Evolutionary conservation across 202 grass and related monocot species (phyloP).

Genomic region (Eragrostis tef): DNA sequence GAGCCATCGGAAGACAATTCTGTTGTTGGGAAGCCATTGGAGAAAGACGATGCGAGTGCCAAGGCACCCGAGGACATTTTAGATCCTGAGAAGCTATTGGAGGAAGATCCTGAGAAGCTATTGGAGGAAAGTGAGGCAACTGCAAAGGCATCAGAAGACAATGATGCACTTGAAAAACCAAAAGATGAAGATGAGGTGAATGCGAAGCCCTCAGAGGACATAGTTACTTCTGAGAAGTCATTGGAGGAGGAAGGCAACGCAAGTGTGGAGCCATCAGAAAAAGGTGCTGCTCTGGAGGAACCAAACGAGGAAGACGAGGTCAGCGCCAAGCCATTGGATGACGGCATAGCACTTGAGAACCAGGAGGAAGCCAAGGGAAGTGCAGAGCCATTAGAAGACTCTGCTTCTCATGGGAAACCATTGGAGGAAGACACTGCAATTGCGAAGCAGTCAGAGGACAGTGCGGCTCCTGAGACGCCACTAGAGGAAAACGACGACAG

Average conservation of each 20-base stretch:
- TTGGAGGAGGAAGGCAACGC: background rate
- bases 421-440: background rate
- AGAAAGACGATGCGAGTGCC: background rate
- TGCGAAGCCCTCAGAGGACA: background rate
- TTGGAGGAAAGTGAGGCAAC: background rate
- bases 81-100: slow-evolving; percentile 5
- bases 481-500: slow-evolving; percentile 11
- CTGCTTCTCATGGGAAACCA: slow-evolving; percentile 8
- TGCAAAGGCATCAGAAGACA: slow-evolving; percentile 14
- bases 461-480: slow-evolving; percentile 16
- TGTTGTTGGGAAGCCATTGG: background rate
- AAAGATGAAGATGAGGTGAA: background rate
- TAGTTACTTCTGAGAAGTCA: slow-evolving; percentile 13
- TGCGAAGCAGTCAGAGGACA: slow-evolving; percentile 19
- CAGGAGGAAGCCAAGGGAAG: slow-evolving; percentile 15
- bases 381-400: slow-evolving; percentile 18
- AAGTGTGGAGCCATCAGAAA: slow-evolving; percentile 18
- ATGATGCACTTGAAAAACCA: slow-evolving; percentile 1
- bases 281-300: background rate
- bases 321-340: background rate
- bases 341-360: slow-evolving; percentile 18
- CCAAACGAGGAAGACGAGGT: slow-evolving; percentile 5
- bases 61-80: slow-evolving; percentile 11
- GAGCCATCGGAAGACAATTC: slow-evolving; percentile 27
- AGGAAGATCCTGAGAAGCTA: slow-evolving; percentile 22